Base-by-base conservation (phyloP, 2,329 filamentous ascomycete species). In the Trichophyton benhamiae region DNA sequence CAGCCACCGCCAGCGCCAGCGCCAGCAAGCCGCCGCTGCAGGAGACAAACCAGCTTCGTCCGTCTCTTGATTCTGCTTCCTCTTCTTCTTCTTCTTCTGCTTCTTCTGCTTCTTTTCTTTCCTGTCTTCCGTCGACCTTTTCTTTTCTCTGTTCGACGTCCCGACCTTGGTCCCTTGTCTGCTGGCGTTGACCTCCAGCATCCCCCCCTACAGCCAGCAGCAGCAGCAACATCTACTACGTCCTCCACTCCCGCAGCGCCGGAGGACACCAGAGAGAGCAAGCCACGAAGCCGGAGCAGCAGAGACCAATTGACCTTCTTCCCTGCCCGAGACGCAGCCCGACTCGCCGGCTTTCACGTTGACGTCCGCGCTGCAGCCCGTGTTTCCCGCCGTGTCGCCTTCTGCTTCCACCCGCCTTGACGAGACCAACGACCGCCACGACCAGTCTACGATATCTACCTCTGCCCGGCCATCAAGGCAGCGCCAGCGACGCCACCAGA, bases 341-440 rank as follows among this genome's bases (percentile, higher is more conserved):
- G 30, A 38, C 33, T 60, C 27, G 42, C 36, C 41, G n/a, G 44
- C 20, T 22, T 33, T 52, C 59, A 36, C 27, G 36, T 52, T 60
- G 44, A 55, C 9, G n/a, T 53, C 38, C 27, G 6, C 44, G 9
- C 49, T 55, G 58, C 27, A 58, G 55, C 25, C 60, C 65, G 65
- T 68, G 70, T 69, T 69, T 67, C 55, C 44, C 60, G 59, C 59
- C 58, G 76, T 80, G 78, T 77, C 77, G 75, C 72, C 68, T 68
- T 69, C 68, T 69, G 67, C 66, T 66, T 69, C 65, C 65, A 67
- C 68, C 72, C 69, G 70, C 60, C 72, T 75, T 81, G 72, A 82
- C 79, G 79, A 82, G 73, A 72, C 74, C 72, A 71, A 82, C 80
- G 79, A 81, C 66, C 66, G 76, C 77, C 70, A 82, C 80, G 78